Base-by-base conservation (phyloP, 345 rosid genomes). In the Salix purpurea region DNA sequence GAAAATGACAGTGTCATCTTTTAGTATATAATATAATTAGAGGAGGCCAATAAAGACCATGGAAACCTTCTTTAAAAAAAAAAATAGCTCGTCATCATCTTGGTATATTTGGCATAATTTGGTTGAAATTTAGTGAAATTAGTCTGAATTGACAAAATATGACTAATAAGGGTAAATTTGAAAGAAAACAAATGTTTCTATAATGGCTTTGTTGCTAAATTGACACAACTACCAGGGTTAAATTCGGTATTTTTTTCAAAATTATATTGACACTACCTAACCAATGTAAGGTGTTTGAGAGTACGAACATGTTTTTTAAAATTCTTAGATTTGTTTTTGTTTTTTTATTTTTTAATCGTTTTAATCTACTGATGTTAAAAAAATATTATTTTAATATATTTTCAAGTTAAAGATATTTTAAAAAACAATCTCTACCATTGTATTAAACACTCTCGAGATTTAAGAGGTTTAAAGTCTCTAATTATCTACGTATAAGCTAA, bases 1-100 rank as follows among this genome's bases (percentile, higher is more conserved):
- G 73, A 95, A 90, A 65, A 88, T 79, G 74, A 90, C 80, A 16
- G 84, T 81, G 30, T 1, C 30, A 24, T n/a, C n/a, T n/a, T n/a
- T n/a, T 24, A 24, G 26, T 24, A 24, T 24, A 24, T 24, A n/a
- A n/a, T 24, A 24, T 24, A 34, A 34, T 34, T 34, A 34, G 37
- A 34, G 37, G 37, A 34, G 37, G 37, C 37, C 0, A 34, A 34
- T 34, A 34, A 34, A 34, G 6, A 34, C 44, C 42, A 40, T 40
- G 44, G 12, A 8, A 39, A 40, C 12, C 12, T 8, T 39, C 2
- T 9, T 2, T 39, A 8, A 8, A 1, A 39, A 1, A 7, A 40
- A 40, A 40, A 2, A n/a, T n/a, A n/a, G n/a, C 44, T 40, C 4
- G 0, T 2, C 44, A 40, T 40, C 13, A 34, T 34, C 37, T 13